Base-by-base conservation (phyloP, 1,284 basidiomycete genomes). In the Afroboletus lepidellus region DNA sequence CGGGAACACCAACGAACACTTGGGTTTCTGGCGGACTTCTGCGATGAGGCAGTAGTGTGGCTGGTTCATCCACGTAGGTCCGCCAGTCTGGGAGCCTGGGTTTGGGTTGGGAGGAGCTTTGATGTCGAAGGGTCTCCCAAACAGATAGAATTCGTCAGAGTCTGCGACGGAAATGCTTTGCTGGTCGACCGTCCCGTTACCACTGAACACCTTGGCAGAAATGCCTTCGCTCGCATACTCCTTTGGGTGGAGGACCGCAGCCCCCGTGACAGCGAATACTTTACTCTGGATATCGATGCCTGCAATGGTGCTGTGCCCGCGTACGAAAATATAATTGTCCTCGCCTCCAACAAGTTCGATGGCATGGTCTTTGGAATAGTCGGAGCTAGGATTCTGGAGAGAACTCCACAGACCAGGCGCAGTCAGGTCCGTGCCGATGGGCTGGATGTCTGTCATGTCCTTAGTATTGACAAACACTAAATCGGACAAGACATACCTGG, bases 1-100 rank as follows among this genome's bases (percentile, higher is more conserved):
- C 1, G 57, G 50, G 21, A 9, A 58, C 11, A 48, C 37, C 5
- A 24, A 30, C 3, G 6, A 41, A 29, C 45, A 34, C 7, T 45
- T 51, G 23, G 30, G 50, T 36, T 58, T 58, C 50, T 59, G 57
- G 20, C 57, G 57, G 12, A 42, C 49, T 39, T 58, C 54, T 9
- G 25, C 41, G 18, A 58, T 38, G 16, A 55, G 5, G 21, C 57
- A 59, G 34, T 56, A 58, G 43, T 57, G 49, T 15, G 46, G 13
- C 6, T n/a, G 11, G 20, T 3, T 15, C 2, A 0, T 4, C 50
- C 33, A n/a, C 32, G 24, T 20, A 12, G 27, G 32, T 13, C 18
- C 30, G 3, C 0, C 2, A 2, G 32, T 2, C 4, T 32, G 4
- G 15, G 23, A 5, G 13, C 15, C 25, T 2, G 46, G 50, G n/a